These are phyloP conservation scores for Cercospora zeae-maydis DNA, from an alignment of 2,329 filamentous ascomycete species.

Conservation along the genomic window DNA sequence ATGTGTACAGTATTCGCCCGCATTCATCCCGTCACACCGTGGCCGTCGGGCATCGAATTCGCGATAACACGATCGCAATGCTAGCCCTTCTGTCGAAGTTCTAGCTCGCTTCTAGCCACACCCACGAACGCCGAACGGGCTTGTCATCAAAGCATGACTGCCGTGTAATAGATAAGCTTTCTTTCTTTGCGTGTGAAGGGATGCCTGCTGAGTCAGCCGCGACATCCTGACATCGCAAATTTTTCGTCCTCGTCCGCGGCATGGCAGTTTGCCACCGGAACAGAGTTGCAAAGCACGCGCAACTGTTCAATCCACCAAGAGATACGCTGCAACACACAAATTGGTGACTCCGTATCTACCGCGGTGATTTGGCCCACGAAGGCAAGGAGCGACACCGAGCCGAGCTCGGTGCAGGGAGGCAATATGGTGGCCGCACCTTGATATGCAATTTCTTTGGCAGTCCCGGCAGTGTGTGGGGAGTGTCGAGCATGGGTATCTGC, in stretches of 20 bases:
- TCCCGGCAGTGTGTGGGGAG: not conserved
- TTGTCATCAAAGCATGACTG: not conserved
- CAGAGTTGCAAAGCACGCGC: not conserved
- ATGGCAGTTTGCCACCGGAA: not conserved
- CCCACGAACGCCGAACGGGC: not conserved
- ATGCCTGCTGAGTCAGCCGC: not conserved
- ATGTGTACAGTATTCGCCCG: not conserved
- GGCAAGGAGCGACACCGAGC: not conserved
- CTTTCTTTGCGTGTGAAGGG: not conserved
- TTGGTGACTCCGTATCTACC: slow-evolving; percentile 5
- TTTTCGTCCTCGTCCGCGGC: not conserved
- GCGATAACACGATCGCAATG: not conserved
- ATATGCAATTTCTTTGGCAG: slow-evolving; percentile 1
- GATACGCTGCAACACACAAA: not conserved
- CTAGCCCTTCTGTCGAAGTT: slow-evolving; percentile 3
- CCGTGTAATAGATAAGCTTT: not conserved
- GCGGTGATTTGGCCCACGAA: slow-evolving; percentile 3
- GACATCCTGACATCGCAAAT: not conserved
- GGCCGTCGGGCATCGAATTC: not conserved
- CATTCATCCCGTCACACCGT: not conserved
- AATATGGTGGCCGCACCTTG: not conserved
- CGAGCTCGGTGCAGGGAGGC: not conserved
- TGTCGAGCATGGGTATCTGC: not conserved
- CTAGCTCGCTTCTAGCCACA: slow-evolving; percentile 7
- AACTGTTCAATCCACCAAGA: not conserved